Evolutionary conservation across 495 filamentous ascomycete species (phyloP), one percentile per base, ranked within the genome.

Genomic region (Neurospora sp.): DNA sequence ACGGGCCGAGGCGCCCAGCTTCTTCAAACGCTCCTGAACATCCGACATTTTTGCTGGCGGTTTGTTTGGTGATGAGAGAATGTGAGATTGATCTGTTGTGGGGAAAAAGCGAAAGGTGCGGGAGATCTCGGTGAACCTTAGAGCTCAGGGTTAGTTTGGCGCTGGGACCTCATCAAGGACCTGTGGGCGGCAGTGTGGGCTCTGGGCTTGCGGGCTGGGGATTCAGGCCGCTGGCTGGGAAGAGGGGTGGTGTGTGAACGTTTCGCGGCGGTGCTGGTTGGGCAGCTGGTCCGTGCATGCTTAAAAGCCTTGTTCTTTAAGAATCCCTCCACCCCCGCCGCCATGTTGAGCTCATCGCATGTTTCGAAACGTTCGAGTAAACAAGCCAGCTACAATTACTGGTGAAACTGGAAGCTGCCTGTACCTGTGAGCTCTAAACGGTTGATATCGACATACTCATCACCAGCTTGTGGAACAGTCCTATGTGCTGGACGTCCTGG

Each of bases 1-100:
- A 78, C 91, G 90, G 78, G 91, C 90, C 72, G 89, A 87, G 82
- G 87, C 87, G 81, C 92, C 91, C 83, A 94, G 90, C 85, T 89
- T 92, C 83, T 90, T 91, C 75, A 94, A 83, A 84, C 92, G 90
- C 81, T 87, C 86, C 83, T 86, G 84, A 72, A 86, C 78, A 81
- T 90, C 89, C 77, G 88, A 88, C 90, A 92, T 92, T 81, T 80
- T 89, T 79, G 78, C 77, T 68, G 71, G 39, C 61, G 40, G 40
- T 72, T 45, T 61, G 73, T 72, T 68, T 35, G 70, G 47, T 12
- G 53, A 69, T 53, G 68, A 53, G 74, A 72, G 73, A 70, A 53
- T 20, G 68, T 31, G 69, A 69, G 40, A 69, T 69, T 39, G 68
- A 39, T 73, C 53, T 71, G 71, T 72, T 72, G 76, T 73, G 73